phyloP scores from a whole-genome alignment of 441 rosid genomes.

The Croton setiger region DNA sequence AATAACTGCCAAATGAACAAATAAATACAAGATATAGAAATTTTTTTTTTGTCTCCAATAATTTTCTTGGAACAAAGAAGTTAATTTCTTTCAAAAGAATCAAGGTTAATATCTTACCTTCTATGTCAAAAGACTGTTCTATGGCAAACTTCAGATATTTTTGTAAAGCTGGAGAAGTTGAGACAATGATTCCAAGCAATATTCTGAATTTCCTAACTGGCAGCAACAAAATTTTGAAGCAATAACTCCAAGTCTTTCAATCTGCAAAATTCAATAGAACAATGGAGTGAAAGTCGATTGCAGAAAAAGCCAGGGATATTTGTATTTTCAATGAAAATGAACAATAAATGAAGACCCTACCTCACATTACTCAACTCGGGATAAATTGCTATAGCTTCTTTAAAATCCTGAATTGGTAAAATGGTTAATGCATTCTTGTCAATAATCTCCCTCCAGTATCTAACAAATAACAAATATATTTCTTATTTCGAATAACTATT shows the following conservation, averaged over 20 bases:
- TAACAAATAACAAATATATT: not conserved
- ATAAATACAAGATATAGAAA: not conserved
- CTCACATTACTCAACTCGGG: conserved; percentile 73
- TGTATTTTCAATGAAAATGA: not conserved
- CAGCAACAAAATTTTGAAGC: conserved; percentile 51
- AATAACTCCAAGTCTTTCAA: conserved; percentile 64
- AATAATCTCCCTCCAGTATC: not conserved
- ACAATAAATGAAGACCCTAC: conserved; percentile 32
- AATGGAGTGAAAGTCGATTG: not conserved
- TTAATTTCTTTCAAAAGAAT: not conserved
- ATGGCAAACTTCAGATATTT: not conserved
- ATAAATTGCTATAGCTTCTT: conserved; percentile 69
- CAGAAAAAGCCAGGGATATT: not conserved
- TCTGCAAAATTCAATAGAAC: conserved; percentile 34
- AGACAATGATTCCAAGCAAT: not conserved
- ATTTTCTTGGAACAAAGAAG: not conserved
- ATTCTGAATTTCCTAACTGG: conserved; percentile 27
- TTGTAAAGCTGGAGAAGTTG: not conserved
- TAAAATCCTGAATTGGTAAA: conserved; percentile 58
- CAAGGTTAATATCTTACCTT: conserved; percentile 1
- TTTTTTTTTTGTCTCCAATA: not conserved
- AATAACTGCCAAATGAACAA: not conserved
- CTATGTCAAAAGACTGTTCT: not conserved
- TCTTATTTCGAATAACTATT: conserved; percentile 11
- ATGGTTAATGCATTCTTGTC: conserved; percentile 2